These are phyloP conservation scores for Calonectria pauciramosa DNA, from an alignment of 2,329 filamentous ascomycete genomes.

Conservation along the genomic window DNA sequence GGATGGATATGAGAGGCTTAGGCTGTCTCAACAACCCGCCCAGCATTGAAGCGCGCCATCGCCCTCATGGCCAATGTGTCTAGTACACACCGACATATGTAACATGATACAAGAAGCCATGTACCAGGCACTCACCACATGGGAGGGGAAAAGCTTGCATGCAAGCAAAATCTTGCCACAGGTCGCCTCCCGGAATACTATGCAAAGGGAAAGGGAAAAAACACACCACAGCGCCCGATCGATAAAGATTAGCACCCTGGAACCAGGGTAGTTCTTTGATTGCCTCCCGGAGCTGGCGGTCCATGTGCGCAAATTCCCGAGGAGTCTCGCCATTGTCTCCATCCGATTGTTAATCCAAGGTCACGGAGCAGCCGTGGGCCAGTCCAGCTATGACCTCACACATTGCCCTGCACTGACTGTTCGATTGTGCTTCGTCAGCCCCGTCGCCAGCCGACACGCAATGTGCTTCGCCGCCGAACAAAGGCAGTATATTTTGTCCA, in stretches of 20 bases:
- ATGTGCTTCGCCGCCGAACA: constrained; percentile 15
- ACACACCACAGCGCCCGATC: constrained; percentile 26
- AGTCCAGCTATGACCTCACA: constrained; percentile 40
- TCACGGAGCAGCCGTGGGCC: constrained; percentile 28
- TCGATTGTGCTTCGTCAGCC: constrained; percentile 19
- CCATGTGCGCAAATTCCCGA: constrained; percentile 29
- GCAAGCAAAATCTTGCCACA: constrained; percentile 23
- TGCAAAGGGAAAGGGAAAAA: constrained; percentile 8
- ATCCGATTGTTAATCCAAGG: constrained; percentile 37
- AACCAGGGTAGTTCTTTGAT: constrained; percentile 15
- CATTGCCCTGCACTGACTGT: constrained; percentile 25
- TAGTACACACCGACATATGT: constrained; percentile 2
- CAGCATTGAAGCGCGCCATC: constrained; percentile 27
- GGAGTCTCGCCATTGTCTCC: constrained; percentile 43
- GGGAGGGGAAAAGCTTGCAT: constrained; percentile 16
- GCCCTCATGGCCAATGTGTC: constrained; percentile 12
- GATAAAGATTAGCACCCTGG: constrained; percentile 18
- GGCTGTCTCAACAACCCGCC: constrained; percentile 30
- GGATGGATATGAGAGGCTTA: constrained; percentile 25
- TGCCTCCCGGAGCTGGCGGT: constrained; percentile 16
- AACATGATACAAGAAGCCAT: background rate
- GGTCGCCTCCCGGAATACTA: constrained; percentile 13
- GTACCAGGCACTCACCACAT: constrained; percentile 12
- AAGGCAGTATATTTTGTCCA: constrained; percentile 5
- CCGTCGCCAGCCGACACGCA: constrained; percentile 27